Conservation (phyloP, 1,284 basidiomycete genomes). For the Fomes fomentarius region DNA sequence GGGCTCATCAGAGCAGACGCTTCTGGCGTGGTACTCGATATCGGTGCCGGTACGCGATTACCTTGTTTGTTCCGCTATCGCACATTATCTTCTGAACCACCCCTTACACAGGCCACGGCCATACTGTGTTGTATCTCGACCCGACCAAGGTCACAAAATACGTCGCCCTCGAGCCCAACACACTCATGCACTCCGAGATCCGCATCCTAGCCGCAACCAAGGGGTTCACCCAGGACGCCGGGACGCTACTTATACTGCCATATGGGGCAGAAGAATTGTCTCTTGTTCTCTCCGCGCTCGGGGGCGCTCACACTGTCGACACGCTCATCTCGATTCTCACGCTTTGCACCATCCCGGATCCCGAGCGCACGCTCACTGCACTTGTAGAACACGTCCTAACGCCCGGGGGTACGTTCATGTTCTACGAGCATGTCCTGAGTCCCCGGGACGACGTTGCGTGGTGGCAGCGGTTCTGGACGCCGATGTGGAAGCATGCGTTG, state of each 20-base stretch:
- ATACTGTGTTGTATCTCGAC: conserved; percentile 63
- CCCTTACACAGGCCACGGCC: conserved; percentile 55
- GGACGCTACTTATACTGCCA: conserved; percentile 46
- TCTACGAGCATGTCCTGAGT: conserved; percentile 67
- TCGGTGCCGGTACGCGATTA: conserved; percentile 61
- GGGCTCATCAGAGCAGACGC: conserved; percentile 57
- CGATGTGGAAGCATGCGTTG: too few relatives aligned
- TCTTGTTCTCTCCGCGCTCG: conserved; percentile 36
- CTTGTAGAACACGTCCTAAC: conserved; percentile 52
- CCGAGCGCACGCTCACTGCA: conserved; percentile 43
- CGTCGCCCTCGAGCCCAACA: conserved; percentile 71
- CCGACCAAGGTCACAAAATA: conserved; percentile 58
- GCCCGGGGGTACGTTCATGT: conserved; percentile 62
- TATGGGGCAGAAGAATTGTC: conserved; percentile 61
- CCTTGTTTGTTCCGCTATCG: too few relatives aligned
- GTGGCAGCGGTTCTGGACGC: too few relatives aligned
- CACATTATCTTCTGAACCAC: too few relatives aligned
- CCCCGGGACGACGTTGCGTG: conserved; percentile 24
- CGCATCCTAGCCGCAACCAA: conserved; percentile 47
- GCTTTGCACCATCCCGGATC: conserved; percentile 59
- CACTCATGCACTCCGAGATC: conserved; percentile 60
- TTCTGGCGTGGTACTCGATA: conserved; percentile 63
- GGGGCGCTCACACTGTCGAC: conserved; percentile 38
- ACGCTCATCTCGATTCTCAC: conserved; percentile 65
- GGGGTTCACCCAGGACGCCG: conserved; percentile 56